Conservation (phyloP, 306 rosid genomes). For the Aeschynomene evenia region DNA sequence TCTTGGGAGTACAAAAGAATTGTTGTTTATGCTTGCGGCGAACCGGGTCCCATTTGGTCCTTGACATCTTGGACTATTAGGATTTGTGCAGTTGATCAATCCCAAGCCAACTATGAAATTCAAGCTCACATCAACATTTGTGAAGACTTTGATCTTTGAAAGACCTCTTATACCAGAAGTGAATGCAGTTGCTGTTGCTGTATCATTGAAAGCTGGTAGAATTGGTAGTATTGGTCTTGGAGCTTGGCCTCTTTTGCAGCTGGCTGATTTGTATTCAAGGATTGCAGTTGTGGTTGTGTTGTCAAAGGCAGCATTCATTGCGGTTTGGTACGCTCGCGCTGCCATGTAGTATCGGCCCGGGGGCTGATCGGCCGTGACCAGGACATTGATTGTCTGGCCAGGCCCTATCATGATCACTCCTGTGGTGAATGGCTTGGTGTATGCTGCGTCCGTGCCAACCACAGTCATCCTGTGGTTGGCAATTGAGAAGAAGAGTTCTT, state of each 20-base stretch:
- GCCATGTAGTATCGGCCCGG: conserved; percentile 85
- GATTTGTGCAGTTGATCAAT: conserved; percentile 74
- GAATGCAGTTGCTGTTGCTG: conserved; percentile 64
- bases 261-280: conserved; percentile 66
- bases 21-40: conserved; percentile 81
- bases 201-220: conserved; percentile 70
- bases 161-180: conserved; percentile 56
- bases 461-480: conserved; percentile 85
- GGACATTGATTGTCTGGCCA: conserved; percentile 85
- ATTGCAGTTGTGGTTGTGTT: conserved; percentile 95
- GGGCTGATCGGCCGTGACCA: conserved; percentile 65
- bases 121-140: conserved; percentile 47
- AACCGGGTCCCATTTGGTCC: conserved; percentile 99
- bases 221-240: conserved; percentile 50
- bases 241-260: conserved; percentile 33
- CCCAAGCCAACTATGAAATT: conserved; percentile 74
- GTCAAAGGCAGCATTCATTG: conserved; percentile 80
- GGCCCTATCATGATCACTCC: conserved; percentile 74
- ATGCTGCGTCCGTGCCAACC: conserved; percentile 73
- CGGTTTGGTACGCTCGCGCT: conserved; percentile 66
- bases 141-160: conserved; percentile 46
- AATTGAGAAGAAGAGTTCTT: conserved; percentile 72
- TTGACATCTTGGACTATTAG: conserved; percentile 86
- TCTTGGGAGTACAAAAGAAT: conserved; percentile 73
- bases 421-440: conserved; percentile 68